Conservation (phyloP, 495 filamentous ascomycete species). For the Entonaema liquescens region DNA sequence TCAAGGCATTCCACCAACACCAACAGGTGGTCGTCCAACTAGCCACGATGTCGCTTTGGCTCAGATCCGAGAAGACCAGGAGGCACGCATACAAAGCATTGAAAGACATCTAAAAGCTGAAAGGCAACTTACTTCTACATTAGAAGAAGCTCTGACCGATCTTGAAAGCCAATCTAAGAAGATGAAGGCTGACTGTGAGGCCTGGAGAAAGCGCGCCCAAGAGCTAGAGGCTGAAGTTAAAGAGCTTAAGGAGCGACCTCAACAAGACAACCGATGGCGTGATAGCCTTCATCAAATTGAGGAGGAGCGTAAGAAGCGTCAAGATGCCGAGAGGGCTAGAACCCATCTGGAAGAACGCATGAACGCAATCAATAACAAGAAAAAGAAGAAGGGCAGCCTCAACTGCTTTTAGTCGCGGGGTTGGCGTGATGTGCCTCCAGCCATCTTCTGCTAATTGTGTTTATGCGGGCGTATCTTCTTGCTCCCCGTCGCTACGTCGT, state of each 20-base stretch:
- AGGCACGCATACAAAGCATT: conserved; percentile 91
- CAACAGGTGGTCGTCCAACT: conserved; percentile 68
- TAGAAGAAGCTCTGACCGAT: conserved; percentile 95
- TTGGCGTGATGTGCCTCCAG: conserved; percentile 17
- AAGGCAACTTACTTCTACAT: conserved; percentile 91
- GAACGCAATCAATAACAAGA: conserved; percentile 87
- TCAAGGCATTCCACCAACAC: conserved; percentile 54
- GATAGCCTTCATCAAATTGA: conserved; percentile 88
- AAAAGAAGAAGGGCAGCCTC: conserved; percentile 94
- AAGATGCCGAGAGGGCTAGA: conserved; percentile 86
- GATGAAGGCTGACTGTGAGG: conserved; percentile 86
- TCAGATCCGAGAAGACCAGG: conserved; percentile 89
- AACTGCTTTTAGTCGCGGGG: conserved; percentile 83
- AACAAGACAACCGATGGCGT: conserved; percentile 68
- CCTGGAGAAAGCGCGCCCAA: conserved; percentile 83
- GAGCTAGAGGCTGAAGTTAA: conserved; percentile 81
- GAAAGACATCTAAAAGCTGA: conserved; percentile 97
- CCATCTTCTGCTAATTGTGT: conserved; percentile 13
- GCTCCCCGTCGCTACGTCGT: conserved; percentile 5
- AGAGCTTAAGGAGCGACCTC: conserved; percentile 62
- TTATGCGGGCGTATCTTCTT: conserved; percentile 8
- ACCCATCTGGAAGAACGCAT: conserved; percentile 92
- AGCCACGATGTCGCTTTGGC: conserved; percentile 81
- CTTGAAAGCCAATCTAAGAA: conserved; percentile 87
- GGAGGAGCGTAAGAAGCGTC: conserved; percentile 86